Conservation (phyloP, 768 basidiomycete species). For the Termitomyces sp. region DNA sequence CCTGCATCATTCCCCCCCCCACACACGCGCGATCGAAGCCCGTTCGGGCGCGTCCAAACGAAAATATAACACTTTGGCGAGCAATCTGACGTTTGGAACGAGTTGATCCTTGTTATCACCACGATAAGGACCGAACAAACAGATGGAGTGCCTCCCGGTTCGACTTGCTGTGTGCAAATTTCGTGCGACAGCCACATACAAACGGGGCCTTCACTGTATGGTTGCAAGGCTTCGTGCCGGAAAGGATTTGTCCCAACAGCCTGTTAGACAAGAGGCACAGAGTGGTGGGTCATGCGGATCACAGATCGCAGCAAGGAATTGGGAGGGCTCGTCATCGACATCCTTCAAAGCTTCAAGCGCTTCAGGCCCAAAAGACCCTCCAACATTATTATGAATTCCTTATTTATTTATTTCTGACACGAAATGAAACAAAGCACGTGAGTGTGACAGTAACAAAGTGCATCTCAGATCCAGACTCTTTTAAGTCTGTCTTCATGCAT, state of each 20-base stretch:
- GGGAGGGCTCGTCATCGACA: background rate
- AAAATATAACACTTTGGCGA: background rate
- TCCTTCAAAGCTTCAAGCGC: no score
- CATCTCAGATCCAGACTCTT: background rate
- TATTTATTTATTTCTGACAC: background rate
- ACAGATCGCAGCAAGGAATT: slow-evolving; percentile 2
- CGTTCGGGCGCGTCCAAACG: background rate
- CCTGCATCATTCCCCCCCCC: background rate
- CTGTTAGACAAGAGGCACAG: background rate
- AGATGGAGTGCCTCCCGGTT: slow-evolving; percentile 1
- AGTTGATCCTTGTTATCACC: slow-evolving; percentile 6
- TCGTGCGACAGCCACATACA: background rate
- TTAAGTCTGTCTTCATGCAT: background rate
- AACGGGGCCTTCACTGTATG: background rate
- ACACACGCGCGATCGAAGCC: background rate
- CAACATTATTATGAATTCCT: no score
- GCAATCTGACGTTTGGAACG: slow-evolving; percentile 8
- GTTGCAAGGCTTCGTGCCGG: background rate
- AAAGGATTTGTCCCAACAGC: background rate
- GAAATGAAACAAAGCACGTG: background rate
- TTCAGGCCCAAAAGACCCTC: no score
- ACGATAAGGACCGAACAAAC: slow-evolving; percentile 8
- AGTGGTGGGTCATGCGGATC: slow-evolving; percentile 4
- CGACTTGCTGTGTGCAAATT: slow-evolving; percentile 2
- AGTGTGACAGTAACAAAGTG: background rate